A percentile compares a stretch with the other conserved stretches of the same genome.
phyloP scores from a whole-genome alignment of 2,329 filamentous ascomycete genomes.

The Hypocrella siamensis region DNA sequence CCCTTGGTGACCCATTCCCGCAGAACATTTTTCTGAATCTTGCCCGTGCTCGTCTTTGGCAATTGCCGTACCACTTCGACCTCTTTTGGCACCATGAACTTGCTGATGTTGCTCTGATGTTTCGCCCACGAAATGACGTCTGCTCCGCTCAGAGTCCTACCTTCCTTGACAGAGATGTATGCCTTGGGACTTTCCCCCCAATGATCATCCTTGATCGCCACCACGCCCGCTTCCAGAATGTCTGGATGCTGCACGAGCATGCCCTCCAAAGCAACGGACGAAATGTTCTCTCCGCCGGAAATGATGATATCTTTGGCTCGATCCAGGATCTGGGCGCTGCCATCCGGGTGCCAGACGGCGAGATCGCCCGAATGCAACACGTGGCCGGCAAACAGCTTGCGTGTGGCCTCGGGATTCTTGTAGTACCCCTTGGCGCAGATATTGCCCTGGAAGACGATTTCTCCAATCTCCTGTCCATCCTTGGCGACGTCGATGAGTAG shows the following conservation, averaged over 20 bases:
- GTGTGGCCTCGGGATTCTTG: constrained; percentile 74
- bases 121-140: constrained; percentile 81
- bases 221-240: constrained; percentile 81
- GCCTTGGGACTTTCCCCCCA: constrained; percentile 97
- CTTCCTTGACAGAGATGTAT: constrained; percentile 66
- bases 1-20: constrained; percentile 55
- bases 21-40: constrained; percentile 88
- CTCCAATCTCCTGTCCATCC: constrained; percentile 33
- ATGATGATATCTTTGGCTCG: constrained; percentile 98
- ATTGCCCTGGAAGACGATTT: constrained; percentile 73
- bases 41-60: constrained; percentile 94
- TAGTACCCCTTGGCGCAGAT: constrained; percentile 88
- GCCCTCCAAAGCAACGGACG: constrained; percentile 77
- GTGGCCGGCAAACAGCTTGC: constrained; percentile 75
- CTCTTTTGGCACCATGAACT: constrained; percentile 70
- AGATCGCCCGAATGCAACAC: constrained; percentile 81
- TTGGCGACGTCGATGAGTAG: constrained; percentile 28
- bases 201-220: constrained; percentile 71
- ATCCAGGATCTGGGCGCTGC: constrained; percentile 82
- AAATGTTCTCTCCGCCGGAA: constrained; percentile 93
- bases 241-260: constrained; percentile 81
- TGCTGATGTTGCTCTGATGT: constrained; percentile 62
- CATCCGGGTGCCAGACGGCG: constrained; percentile 85
- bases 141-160: constrained; percentile 29
- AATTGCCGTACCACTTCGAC: constrained; percentile 72